Conservation (phyloP, 495 filamentous ascomycete species). For the Pyrenula aspistea region DNA sequence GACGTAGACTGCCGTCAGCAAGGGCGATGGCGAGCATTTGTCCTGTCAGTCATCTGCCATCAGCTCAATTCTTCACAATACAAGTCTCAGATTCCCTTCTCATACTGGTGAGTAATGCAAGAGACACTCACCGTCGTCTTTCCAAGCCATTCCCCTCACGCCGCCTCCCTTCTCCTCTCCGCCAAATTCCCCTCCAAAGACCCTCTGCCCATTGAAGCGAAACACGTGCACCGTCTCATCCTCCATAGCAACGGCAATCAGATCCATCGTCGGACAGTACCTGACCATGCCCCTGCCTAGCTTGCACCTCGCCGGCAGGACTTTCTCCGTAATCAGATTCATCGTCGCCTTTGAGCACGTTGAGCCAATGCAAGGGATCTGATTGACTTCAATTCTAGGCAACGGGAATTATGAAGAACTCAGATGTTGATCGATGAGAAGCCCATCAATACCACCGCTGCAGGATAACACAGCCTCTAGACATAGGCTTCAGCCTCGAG, state of each 20-base stretch:
- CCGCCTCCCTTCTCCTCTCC: conserved; percentile 39
- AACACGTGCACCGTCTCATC: conserved; percentile 52
- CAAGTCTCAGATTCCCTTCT: too few relatives aligned
- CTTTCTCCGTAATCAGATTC: conserved; percentile 38
- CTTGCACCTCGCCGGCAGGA: conserved; percentile 41
- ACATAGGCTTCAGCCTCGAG: too few relatives aligned
- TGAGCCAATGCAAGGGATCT: too few relatives aligned
- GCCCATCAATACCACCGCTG: too few relatives aligned
- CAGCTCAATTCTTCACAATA: too few relatives aligned
- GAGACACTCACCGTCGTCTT: conserved; percentile 60
- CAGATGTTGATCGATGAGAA: too few relatives aligned
- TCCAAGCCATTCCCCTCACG: conserved; percentile 55
- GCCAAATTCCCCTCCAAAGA: conserved; percentile 44
- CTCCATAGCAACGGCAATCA: conserved; percentile 58
- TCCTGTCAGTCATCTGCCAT: too few relatives aligned
- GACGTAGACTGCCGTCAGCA: not conserved
- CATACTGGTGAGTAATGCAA: too few relatives aligned
- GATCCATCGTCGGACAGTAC: conserved; percentile 75
- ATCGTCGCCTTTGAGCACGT: not conserved
- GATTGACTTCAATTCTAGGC: too few relatives aligned
- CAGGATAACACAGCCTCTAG: too few relatives aligned
- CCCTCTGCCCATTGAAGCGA: conserved; percentile 55
- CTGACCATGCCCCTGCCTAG: conserved; percentile 35
- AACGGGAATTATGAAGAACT: too few relatives aligned
- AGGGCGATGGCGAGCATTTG: not conserved